A percentile compares a stretch with the other conserved stretches of the same genome.
Conservation (phyloP, 164 flowering plant species). For the Macadamia integrifolia region DNA sequence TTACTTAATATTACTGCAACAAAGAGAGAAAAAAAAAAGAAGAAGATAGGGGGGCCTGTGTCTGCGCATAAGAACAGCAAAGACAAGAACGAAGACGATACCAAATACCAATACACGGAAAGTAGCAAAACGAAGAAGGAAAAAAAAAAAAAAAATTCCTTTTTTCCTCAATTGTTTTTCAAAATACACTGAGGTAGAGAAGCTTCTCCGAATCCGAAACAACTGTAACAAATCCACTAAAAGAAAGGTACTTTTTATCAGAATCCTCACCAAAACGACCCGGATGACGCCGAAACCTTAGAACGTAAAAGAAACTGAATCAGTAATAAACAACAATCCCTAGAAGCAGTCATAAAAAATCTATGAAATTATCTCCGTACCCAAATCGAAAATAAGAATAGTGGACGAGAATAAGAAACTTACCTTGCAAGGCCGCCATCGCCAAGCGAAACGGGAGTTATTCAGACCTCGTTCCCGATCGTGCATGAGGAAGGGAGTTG, state of each 20-base stretch:
- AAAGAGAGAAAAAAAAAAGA: constrained; percentile 12
- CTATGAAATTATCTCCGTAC: neutral
- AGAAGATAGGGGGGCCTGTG: constrained; percentile 29
- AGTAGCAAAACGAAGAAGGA: neutral
- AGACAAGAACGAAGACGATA: neutral
- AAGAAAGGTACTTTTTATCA: constrained; percentile 5
- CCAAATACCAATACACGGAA: constrained; percentile 9
- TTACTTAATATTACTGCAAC: constrained; percentile 27
- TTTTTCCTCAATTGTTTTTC: neutral
- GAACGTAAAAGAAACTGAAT: constrained; percentile 16
- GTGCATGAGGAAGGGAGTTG: neutral
- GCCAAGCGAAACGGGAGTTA: neutral
- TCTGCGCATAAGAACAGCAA: constrained; percentile 11
- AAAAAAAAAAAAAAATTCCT: too few relatives aligned
- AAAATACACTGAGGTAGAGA: constrained; percentile 25
- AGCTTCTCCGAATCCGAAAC: constrained; percentile 20
- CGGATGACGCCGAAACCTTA: constrained; percentile 37
- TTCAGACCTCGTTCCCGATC: constrained; percentile 4
- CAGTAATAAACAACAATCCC: constrained; percentile 18
- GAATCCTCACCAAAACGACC: constrained; percentile 49
- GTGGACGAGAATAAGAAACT: neutral
- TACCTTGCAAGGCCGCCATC: constrained; percentile 22
- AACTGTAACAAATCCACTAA: constrained; percentile 16
- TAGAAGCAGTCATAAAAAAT: neutral
- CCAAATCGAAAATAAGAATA: neutral